Evolutionary conservation across 192 early-diverging fungal genomes (phyloP), one percentile per base, ranked within the genome.

Genomic region (Linnemannia exigua): DNA sequence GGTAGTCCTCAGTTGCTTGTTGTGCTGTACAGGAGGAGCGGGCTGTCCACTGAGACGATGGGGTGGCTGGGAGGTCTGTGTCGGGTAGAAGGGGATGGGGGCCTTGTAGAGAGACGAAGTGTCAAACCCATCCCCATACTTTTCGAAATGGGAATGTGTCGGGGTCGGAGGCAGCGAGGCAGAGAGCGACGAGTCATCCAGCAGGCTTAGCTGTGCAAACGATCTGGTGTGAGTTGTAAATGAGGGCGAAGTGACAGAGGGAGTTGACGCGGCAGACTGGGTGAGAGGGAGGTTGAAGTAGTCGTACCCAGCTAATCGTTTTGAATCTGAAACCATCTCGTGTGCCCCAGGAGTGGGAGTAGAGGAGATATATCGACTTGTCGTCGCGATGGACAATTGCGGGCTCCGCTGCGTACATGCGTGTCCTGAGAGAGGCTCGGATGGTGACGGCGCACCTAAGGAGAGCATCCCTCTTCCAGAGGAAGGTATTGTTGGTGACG

Each of bases 211-310:
- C 14, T 72, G 70, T 35, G 70, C 54, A 1, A 44, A 22, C 11
- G 50, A 54, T 20, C 69, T 58, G 38, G 77, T 5, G 17, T 50
- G 19, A 15, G 70, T 12, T 5, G 68, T 31, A 16, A 47, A 37
- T 7, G 72, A 80, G 33, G 79, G 74, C 17, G 80, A 75, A 31
- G 67, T 66, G 20, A 54, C 54, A 16, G 75, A 72, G 2, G 74
- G 70, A 5, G 61, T 67, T 14, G 75, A 54, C 4, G 28, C 48
- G 15, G 66, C 16, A 52, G 80, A 75, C 1, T 81, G 74, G 3
- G 80, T 46, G 20, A 77, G 33, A 3, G 81, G 46, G 31, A 72
- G 75, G 33, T 58, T 72, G 25, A 82, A 77, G 48, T 77, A 77
- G 36, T 77, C 81, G 44, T 36, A 44, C n/a, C 15, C 69, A 12